These are phyloP conservation scores for Paspalum notatum DNA, from an alignment of 176 grass and related monocot genomes.

Conservation along the genomic window DNA sequence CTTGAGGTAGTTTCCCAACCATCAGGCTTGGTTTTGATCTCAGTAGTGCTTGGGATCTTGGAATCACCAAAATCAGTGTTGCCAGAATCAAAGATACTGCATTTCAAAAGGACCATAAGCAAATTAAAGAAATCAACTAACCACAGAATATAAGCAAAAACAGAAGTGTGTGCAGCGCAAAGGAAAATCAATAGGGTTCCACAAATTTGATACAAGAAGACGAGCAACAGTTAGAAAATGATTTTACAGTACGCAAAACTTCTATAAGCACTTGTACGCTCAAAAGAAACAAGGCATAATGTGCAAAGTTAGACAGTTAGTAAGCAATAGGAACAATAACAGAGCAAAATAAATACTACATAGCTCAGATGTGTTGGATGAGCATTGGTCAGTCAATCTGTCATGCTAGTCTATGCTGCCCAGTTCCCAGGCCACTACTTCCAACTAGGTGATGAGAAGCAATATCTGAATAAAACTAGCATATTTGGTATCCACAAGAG, in stretches of 20 bases:
- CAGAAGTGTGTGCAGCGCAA: neutral
- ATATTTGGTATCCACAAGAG: constrained; percentile 17
- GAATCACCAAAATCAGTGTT: constrained; percentile 60
- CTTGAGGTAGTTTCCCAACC: constrained; percentile 92
- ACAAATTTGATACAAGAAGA: constrained; percentile 4
- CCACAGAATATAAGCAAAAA: constrained; percentile 10
- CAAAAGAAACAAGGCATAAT: constrained; percentile 2
- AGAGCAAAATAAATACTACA: constrained; percentile 9
- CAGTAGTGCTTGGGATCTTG: constrained; percentile 68
- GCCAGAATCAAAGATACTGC: constrained; percentile 91
- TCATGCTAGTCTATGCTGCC: neutral
- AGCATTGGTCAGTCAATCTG: neutral
- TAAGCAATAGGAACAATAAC: neutral
- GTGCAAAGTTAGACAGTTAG: neutral
- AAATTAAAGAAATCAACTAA: constrained; percentile 21
- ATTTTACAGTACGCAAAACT: neutral
- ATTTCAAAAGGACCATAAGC: constrained; percentile 9
- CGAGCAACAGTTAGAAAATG: neutral
- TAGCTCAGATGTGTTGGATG: constrained; percentile 12
- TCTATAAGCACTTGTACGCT: neutral
- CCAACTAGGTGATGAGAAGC: constrained; percentile 2
- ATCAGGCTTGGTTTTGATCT: constrained; percentile 87
- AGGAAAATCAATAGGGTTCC: neutral
- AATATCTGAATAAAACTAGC: neutral
- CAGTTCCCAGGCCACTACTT: neutral